Base-by-base conservation (phyloP, 2,329 filamentous ascomycete species). In the Aspergillus brasiliensis region DNA sequence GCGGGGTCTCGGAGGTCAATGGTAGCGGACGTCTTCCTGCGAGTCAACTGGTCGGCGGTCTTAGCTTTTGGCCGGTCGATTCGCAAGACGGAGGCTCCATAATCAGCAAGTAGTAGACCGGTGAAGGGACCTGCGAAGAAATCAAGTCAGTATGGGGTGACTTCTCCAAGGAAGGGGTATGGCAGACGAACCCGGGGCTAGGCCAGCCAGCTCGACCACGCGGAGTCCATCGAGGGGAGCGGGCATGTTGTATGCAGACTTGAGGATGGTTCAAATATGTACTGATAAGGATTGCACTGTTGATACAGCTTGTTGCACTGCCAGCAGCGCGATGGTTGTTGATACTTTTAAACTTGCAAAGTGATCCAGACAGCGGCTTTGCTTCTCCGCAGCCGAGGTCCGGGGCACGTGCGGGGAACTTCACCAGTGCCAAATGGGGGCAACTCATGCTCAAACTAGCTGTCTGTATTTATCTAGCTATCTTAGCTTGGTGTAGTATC, bases 61-160 rank as follows among this genome's bases (percentile, higher is more conserved):
- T 83, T 75, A 15, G 75, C 65, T 65, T 72, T 75, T 77, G 71
- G 77, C 70, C 82, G 89, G 81, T 98, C 94, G 76, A 98, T 83
- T 69, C 94, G 92, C 15, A 98, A 84, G 69, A 97, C 91, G 5
- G 87, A 87, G 56, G 94, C 94, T 70, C 94, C 94, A 65, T 92
- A 91, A 78, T 97, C 93, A 68, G 93, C 89, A 62, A 97, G 88
- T 53, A 97, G 86, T 71, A 97, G 86, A 69, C 92, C 92, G 52
- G 92, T 90, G 75, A 95, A 97, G 46, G 93, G 93, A 25, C 90
- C 92, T 93, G 11, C 6, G 31, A 65, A 42, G 8, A 21, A n/a
- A 31, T 31, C 17, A 28, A 7, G 37, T 58, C 34, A 57, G 44
- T 27, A 25, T 21, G 28, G n/a, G 8, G 19, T 17, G 34, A 11